A percentile compares a stretch with the other conserved stretches of the same genome.
Evolutionary conservation across 2,329 filamentous ascomycete species (phyloP).

Genomic region (Colletotrichum gigasporum): DNA sequence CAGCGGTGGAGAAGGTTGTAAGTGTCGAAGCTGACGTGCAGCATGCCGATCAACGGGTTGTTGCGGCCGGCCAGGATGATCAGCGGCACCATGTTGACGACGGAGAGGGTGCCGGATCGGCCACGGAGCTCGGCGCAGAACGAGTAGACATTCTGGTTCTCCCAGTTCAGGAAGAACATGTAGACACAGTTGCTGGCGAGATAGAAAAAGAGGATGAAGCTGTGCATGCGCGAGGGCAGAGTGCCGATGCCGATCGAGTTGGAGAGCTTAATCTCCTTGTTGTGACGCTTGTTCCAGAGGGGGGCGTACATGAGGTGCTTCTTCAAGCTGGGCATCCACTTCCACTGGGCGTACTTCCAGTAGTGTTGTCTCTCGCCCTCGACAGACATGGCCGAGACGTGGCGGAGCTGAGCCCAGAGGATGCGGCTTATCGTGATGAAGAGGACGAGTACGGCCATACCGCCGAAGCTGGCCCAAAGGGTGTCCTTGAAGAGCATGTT

Average conservation of each 20-base stretch:
- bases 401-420: constrained; percentile 64
- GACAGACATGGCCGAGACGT: constrained; percentile 66
- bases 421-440: constrained; percentile 63
- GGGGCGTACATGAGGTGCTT: constrained; percentile 71
- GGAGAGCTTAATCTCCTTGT: constrained; percentile 71
- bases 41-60: constrained; percentile 84
- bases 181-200: constrained; percentile 69
- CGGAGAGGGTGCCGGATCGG: constrained; percentile 80
- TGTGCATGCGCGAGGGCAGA: constrained; percentile 72
- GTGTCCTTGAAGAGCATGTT: constrained; percentile 67
- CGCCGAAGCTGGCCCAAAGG: constrained; percentile 70
- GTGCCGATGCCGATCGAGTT: constrained; percentile 69
- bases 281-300: constrained; percentile 72
- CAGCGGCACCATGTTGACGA: constrained; percentile 92
- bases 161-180: constrained; percentile 70
- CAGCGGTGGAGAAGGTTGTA: constrained; percentile 83
- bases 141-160: constrained; percentile 65
- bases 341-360: constrained; percentile 67
- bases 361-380: constrained; percentile 63
- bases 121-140: constrained; percentile 86
- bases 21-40: constrained; percentile 93
- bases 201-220: constrained; percentile 65
- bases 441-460: constrained; percentile 63
- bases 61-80: constrained; percentile 91
- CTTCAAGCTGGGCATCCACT: constrained; percentile 70